phyloP scores from a whole-genome alignment of 164 flowering plant genomes.

The Vitis vinifera region ASM3070453v1 NC_081808.1:3597001-3597500 shows the following conservation, averaged over 20 bases:
- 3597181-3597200: not conserved
- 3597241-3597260: slow-evolving; percentile 93
- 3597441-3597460: slow-evolving; percentile 68
- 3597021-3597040: too few relatives aligned
- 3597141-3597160: too few relatives aligned
- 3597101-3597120: too few relatives aligned
- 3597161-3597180: too few relatives aligned
- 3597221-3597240: slow-evolving; percentile 80
- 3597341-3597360: slow-evolving; percentile 88
- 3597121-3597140: too few relatives aligned
- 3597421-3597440: slow-evolving; percentile 79
- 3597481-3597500: too few relatives aligned
- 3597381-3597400: slow-evolving; percentile 80
- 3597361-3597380: slow-evolving; percentile 57
- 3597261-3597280: slow-evolving; percentile 90
- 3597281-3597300: slow-evolving; percentile 94
- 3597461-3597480: not conserved
- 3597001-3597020: too few relatives aligned
- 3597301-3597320: slow-evolving; percentile 97
- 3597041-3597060: too few relatives aligned
- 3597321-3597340: slow-evolving; percentile 95
- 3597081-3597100: too few relatives aligned
- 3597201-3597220: not conserved
- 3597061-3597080: too few relatives aligned
- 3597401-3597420: slow-evolving; percentile 59